Evolutionary conservation across 768 basidiomycete species (phyloP), one percentile per base, ranked within the genome.

Genomic region (Macrocybe gigantea): DNA sequence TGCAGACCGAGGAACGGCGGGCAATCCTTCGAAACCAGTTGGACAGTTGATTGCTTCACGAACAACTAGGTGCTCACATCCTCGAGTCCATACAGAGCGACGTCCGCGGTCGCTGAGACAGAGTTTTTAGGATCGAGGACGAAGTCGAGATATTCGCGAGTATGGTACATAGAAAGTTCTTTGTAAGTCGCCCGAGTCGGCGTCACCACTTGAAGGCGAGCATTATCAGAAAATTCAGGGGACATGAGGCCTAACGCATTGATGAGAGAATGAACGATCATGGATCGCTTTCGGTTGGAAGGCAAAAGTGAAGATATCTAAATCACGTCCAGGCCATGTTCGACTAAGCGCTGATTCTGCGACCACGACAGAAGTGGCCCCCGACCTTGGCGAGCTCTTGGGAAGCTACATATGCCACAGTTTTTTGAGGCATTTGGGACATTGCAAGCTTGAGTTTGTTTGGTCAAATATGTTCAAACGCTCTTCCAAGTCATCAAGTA

Each of bases 1-100:
- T 77, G 60, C 9, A 98, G 74, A 2, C 75, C 78, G 5, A 63
- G 64, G 59, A 98, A 98, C 1, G 74, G 66, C 0, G 93, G 89
- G 55, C 92, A 94, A 59, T 96, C 93, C 88, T 92, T 36, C 41
- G 42, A 10, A 38, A 15, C 47, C 33, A 14, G 14, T 34, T 38
- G 32, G 33, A 30, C 30, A 33, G 42, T 40, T 22, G 33, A 14
- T 15, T 14, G 32, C 42, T 38, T 47, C 38, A 13, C 41, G 35
- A 31, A 38, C 9, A 13, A 2, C 48, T 50, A 52, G 13, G 11
- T 5, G 35, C 57, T 44, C 50, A 65, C 67, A 54, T 71, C 67
- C 55, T 73, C 67, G 9, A 71, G 52, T 1, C 56, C 58, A n/a
- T 55, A 55, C 36, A 22, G 22, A 22, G 22, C 22, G 2, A 4